Conservation (phyloP, 1,139 yeast genomes). For the Sugiyamaella sp. region DNA sequence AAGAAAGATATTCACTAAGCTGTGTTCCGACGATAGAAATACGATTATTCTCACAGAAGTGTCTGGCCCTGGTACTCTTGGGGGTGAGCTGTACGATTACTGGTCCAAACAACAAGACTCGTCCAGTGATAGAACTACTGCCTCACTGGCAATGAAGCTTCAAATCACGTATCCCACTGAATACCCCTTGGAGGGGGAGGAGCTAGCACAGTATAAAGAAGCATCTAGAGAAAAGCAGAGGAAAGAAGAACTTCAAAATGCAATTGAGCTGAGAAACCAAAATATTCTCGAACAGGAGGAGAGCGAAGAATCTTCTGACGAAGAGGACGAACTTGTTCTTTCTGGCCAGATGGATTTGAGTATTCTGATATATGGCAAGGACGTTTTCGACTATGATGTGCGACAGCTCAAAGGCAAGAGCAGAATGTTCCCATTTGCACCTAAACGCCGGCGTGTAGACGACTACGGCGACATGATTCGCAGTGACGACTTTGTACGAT, state of each 20-base stretch:
- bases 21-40: constrained; percentile 67
- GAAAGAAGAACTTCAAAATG: constrained; percentile 54
- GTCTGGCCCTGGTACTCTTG: constrained; percentile 47
- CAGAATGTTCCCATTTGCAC: constrained; percentile 76
- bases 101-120: constrained; percentile 51
- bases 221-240: constrained; percentile 44
- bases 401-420: constrained; percentile 63
- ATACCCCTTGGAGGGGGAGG: constrained; percentile 43
- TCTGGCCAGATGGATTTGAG: constrained; percentile 40
- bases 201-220: constrained; percentile 39
- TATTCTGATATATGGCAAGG: constrained; percentile 45
- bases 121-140: constrained; percentile 19
- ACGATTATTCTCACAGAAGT: constrained; percentile 77
- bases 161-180: constrained; percentile 33
- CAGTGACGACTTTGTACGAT: constrained; percentile 58
- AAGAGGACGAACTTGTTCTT: constrained; percentile 37
- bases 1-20: constrained; percentile 55
- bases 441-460: constrained; percentile 63
- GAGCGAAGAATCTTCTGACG: constrained; percentile 38
- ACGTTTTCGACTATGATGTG: constrained; percentile 60
- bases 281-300: constrained; percentile 55
- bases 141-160: constrained; percentile 32
- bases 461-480: constrained; percentile 83
- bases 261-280: constrained; percentile 58
- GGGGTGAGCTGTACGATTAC: constrained; percentile 51